Evolutionary conservation across 495 filamentous ascomycete genomes (phyloP).

Genomic region (Penicillium egyptiacum): DNA sequence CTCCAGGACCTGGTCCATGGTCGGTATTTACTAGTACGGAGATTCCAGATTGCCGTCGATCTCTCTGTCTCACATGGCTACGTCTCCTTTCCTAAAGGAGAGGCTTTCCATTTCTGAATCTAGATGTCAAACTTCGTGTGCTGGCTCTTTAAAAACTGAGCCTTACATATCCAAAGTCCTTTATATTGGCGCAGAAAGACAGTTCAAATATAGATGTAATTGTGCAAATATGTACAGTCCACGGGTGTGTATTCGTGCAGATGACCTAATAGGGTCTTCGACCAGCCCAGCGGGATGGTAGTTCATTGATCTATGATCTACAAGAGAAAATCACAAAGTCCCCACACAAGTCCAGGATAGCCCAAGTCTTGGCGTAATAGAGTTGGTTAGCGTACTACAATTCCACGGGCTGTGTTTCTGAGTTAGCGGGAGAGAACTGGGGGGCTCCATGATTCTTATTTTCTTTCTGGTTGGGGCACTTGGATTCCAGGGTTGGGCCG

Average conservation of each 20-base stretch:
- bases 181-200: too few relatives aligned
- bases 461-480: neutral
- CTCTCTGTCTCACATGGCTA: neutral
- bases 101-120: too few relatives aligned
- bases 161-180: too few relatives aligned
- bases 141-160: too few relatives aligned
- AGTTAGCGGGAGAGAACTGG: constrained; percentile 14
- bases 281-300: neutral
- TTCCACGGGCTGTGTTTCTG: constrained; percentile 26
- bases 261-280: too few relatives aligned
- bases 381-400: constrained; percentile 22
- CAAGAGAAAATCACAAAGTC: neutral
- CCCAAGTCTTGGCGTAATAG: constrained; percentile 21
- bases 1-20: neutral
- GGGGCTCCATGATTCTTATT: constrained; percentile 11
- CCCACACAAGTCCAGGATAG: constrained; percentile 25
- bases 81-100: too few relatives aligned
- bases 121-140: too few relatives aligned
- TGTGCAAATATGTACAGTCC: too few relatives aligned
- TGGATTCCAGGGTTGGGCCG: too few relatives aligned
- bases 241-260: too few relatives aligned
- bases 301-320: constrained; percentile 12
- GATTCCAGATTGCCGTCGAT: constrained; percentile 1
- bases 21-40: neutral
- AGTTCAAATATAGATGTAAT: too few relatives aligned